These are phyloP conservation scores for Anisodus acutangulus DNA, from an alignment of 257 asterid genomes.

Conservation along the genomic window DNA sequence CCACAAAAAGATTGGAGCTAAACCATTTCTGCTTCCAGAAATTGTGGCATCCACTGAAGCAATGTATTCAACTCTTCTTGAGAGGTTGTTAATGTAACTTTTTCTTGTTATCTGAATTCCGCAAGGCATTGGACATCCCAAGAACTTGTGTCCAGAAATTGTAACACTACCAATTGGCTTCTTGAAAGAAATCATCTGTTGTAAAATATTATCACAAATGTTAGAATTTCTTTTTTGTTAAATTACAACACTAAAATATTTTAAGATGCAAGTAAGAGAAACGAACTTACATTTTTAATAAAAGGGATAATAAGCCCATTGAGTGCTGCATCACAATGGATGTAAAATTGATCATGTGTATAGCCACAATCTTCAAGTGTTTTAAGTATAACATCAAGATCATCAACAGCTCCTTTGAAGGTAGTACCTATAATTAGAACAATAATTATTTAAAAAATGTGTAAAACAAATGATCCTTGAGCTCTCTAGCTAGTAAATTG, in stretches of 20 bases:
- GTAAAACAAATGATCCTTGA: background rate
- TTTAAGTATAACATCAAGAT: constrained; percentile 43
- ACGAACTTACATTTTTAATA: constrained; percentile 30
- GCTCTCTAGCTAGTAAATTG: background rate
- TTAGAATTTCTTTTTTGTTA: background rate
- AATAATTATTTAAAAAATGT: background rate
- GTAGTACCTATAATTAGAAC: constrained; percentile 43
- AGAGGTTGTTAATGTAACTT: constrained; percentile 28
- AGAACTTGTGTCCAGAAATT: constrained; percentile 40
- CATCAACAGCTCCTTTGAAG: constrained; percentile 49
- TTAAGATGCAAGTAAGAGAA: background rate
- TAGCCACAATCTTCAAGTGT: constrained; percentile 39
- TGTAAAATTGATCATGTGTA: constrained; percentile 40
- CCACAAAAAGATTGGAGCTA: constrained; percentile 39
- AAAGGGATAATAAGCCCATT: constrained; percentile 46
- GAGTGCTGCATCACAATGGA: constrained; percentile 49
- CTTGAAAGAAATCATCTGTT: constrained; percentile 36
- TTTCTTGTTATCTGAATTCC: constrained; percentile 43
- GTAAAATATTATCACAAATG: background rate
- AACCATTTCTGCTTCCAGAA: constrained; percentile 42
- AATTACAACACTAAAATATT: background rate
- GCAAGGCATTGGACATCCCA: constrained; percentile 49
- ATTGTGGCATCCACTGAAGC: constrained; percentile 43
- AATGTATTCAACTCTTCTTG: constrained; percentile 36
- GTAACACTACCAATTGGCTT: constrained; percentile 41